Evolutionary conservation across 148 eudicot species (phyloP).

Genomic region (Silene uniflora): DNA sequence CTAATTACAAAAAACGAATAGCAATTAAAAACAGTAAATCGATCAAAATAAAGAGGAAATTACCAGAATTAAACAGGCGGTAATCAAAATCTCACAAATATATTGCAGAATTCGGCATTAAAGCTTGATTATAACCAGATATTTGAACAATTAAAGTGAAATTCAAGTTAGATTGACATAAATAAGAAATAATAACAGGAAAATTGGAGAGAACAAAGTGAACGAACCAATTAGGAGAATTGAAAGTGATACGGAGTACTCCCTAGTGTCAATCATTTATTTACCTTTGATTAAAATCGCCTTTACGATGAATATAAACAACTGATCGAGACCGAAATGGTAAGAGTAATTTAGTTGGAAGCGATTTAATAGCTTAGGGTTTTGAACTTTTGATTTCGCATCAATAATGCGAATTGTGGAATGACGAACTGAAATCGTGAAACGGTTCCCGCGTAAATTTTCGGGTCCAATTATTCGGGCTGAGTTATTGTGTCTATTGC

Average conservation of each 20-base stretch:
- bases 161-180: not conserved
- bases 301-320: no score
- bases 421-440: not conserved
- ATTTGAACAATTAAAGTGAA: not conserved
- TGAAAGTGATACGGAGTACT: not conserved
- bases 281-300: no score
- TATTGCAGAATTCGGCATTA: not conserved
- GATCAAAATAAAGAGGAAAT: not conserved
- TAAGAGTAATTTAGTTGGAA: not conserved
- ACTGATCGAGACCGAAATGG: not conserved
- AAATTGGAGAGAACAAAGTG: not conserved
- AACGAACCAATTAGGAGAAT: not conserved
- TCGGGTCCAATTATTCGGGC: not conserved
- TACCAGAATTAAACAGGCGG: not conserved
- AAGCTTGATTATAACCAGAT: not conserved
- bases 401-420: not conserved
- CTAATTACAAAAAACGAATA: no score
- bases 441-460: slow-evolving; percentile 17
- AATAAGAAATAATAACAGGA: not conserved
- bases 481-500: not conserved
- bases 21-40: not conserved
- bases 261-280: no score
- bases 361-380: not conserved
- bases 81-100: not conserved
- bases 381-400: not conserved